Percentiles rank a stretch among this genome's conserved stretches.
Conservation (phyloP, 2,329 filamentous ascomycete species). For the Lachnellula subtilissima region DNA sequence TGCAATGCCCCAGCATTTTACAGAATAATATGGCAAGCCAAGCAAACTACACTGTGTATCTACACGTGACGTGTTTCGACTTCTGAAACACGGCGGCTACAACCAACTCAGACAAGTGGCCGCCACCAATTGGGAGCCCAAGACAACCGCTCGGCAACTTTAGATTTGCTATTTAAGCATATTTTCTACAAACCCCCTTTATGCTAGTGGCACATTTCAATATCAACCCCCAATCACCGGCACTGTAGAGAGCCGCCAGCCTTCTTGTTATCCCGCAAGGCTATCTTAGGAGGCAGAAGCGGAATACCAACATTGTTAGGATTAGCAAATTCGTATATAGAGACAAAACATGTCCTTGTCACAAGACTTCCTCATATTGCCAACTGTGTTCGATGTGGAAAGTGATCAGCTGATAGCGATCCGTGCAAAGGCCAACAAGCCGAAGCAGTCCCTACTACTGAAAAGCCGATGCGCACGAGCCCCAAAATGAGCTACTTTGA, state of each 20-base stretch:
- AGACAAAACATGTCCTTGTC: background rate
- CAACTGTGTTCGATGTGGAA: background rate
- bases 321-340: background rate
- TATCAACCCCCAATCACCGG: background rate
- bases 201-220: background rate
- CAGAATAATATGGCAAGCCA: too few species aligned
- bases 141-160: background rate
- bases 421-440: too few species aligned
- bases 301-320: background rate
- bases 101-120: background rate
- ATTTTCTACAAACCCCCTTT: background rate
- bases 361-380: background rate
- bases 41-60: background rate
- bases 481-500: background rate
- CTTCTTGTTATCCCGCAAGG: background rate
- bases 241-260: background rate
- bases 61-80: background rate
- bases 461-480: background rate
- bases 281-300: background rate
- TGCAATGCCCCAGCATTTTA: background rate
- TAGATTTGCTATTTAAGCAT: background rate
- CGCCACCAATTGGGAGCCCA: background rate
- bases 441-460: too few species aligned
- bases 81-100: background rate
- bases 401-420: too few species aligned